phyloP scores from a whole-genome alignment of 2,329 filamentous ascomycete species.

The Nigrospora osmanthi region DNA sequence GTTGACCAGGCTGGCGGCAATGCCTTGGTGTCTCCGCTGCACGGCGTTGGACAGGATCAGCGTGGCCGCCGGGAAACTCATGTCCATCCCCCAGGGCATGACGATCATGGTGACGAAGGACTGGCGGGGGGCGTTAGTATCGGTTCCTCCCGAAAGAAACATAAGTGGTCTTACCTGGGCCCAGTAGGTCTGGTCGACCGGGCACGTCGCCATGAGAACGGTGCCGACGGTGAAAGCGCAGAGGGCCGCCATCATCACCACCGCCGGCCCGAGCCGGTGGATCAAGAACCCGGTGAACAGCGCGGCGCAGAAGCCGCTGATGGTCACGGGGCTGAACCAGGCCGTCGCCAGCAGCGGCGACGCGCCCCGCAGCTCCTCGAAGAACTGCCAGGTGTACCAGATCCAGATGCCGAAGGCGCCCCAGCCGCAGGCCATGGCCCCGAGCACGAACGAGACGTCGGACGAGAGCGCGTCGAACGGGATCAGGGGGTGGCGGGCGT shows the following conservation, averaged over 20 bases:
- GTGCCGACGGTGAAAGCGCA: conserved; percentile 14
- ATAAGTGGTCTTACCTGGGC: conserved; percentile 28
- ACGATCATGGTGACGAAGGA: conserved; percentile 39
- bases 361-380: conserved; percentile 30
- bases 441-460: conserved; percentile 47
- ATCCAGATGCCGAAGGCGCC: conserved; percentile 45
- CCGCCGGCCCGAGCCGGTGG: conserved; percentile 20
- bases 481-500: conserved; percentile 43
- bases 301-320: conserved; percentile 20
- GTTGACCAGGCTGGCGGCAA: conserved; percentile 37
- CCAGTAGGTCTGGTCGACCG: conserved; percentile 44
- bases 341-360: conserved; percentile 23
- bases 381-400: conserved; percentile 42
- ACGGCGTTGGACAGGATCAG: conserved; percentile 39
- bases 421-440: conserved; percentile 46
- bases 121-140: background rate
- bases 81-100: conserved; percentile 45
- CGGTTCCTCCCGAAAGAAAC: background rate
- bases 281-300: conserved; percentile 22
- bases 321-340: conserved; percentile 16
- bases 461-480: conserved; percentile 42
- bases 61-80: conserved; percentile 45
- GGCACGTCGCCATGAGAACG: conserved; percentile 21
- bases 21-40: conserved; percentile 17
- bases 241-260: conserved; percentile 15